Evolutionary conservation across 139 green algal genomes (phyloP), one percentile per base, ranked within the genome.

Genomic region (Closterium sp.): DNA sequence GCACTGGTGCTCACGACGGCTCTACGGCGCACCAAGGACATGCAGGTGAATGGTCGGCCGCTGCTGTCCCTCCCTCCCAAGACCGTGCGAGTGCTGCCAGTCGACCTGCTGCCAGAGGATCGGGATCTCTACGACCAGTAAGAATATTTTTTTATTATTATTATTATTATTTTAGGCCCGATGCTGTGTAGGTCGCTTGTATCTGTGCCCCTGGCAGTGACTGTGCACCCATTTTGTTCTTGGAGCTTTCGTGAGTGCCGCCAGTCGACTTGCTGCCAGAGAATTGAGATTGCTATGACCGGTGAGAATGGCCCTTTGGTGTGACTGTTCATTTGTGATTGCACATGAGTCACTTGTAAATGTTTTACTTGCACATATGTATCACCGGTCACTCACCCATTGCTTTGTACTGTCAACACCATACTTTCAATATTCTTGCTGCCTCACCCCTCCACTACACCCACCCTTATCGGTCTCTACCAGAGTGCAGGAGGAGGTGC

Each of bases 241-340:
- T n/a, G n/a, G n/a, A n/a, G n/a, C n/a, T n/a, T n/a, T n/a, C n/a
- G n/a, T n/a, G 27, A 28, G 85, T 91, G 17, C 30, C 90, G 38
- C 84, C 73, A 70, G 93, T 97, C 45, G 30, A 94, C 30, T 93
- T 97, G 86, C 89, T 87, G 10, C 28, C 30, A 5, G 94, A 91
- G 21, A 87, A 95, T 29, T 32, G 89, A 19, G 86, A 85, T n/a
- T 94, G 94, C 92, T 96, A 96, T 86, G 85, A 86, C 88, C 92
- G 89, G 22, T 50, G 38, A 50, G 38, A 9, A 50, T 50, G 7
- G 38, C 38, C 38, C 38, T 50, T 50, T 50, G 38, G 38, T 50
- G 38, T 50, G 38, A 50, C 38, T 50, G 38, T 42, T 42, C 38
- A 50, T 9, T 13, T 17, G 38, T 50, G 4, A 50, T 50, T 50